Percentiles rank a stretch among this genome's conserved stretches.
Conservation (phyloP, 352 stramenopile species). For the Globisporangium okanoganense region DNA sequence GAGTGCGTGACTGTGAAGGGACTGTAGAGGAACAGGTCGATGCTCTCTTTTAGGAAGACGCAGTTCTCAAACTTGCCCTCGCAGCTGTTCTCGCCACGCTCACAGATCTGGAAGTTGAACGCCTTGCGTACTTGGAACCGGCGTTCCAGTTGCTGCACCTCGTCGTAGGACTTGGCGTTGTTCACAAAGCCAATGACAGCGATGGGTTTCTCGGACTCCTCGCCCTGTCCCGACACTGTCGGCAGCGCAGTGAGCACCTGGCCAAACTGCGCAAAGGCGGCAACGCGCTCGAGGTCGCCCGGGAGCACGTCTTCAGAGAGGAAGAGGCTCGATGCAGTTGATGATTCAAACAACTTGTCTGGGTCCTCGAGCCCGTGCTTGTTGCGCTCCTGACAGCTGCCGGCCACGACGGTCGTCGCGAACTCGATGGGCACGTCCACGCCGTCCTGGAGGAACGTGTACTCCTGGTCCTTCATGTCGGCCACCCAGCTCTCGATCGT, state of each 20-base stretch:
- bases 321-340: background rate
- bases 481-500: constrained; percentile 47
- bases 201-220: constrained; percentile 2
- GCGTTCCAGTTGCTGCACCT: constrained; percentile 19
- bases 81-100: constrained; percentile 11
- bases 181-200: constrained; percentile 21
- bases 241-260: constrained; percentile 10
- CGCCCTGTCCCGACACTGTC: background rate
- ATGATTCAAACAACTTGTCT: background rate
- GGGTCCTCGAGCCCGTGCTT: constrained; percentile 14
- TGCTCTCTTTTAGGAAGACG: constrained; percentile 28
- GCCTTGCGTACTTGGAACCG: constrained; percentile 11
- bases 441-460: constrained; percentile 11
- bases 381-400: constrained; percentile 26
- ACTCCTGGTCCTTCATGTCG: constrained; percentile 14
- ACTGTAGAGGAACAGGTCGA: constrained; percentile 61
- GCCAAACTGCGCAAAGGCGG: constrained; percentile 6
- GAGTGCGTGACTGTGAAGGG: constrained; percentile 42
- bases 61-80: constrained; percentile 29
- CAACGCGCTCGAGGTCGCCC: constrained; percentile 8
- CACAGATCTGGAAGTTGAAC: constrained; percentile 21
- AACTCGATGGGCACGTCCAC: constrained; percentile 8
- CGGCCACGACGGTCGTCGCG: constrained; percentile 22
- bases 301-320: constrained; percentile 1
- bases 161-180: constrained; percentile 13